Evolutionary conservation across 106 monocot species (phyloP).

Genomic region (Hemerocallis citrina): DNA sequence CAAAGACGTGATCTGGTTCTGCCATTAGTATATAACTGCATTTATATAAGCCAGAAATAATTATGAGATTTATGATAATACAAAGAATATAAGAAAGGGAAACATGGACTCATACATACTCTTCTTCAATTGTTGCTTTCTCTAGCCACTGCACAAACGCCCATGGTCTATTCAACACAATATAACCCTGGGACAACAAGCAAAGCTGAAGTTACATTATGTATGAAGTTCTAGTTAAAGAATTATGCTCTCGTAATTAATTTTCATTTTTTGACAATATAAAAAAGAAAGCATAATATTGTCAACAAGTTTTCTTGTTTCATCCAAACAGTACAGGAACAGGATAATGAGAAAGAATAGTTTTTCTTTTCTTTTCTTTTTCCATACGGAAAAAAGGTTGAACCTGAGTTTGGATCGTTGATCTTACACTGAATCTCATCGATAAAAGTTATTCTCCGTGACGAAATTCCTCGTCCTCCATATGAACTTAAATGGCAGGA

Average conservation of each 20-base stretch:
- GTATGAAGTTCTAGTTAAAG: background rate
- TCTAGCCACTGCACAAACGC: slow-evolving; percentile 94
- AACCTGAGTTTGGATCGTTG: background rate
- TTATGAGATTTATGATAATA: background rate
- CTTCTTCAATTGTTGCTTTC: slow-evolving; percentile 71
- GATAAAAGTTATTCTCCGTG: background rate
- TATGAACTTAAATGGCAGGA: background rate
- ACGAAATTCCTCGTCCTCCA: too few species aligned
- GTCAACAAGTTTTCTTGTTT: background rate
- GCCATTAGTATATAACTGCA: slow-evolving; percentile 85
- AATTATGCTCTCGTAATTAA: background rate
- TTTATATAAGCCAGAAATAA: slow-evolving; percentile 1
- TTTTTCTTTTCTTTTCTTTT: background rate
- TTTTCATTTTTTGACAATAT: background rate
- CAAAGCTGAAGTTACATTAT: background rate
- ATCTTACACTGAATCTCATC: background rate
- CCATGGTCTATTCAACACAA: slow-evolving; percentile 96
- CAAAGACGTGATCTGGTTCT: slow-evolving; percentile 88
- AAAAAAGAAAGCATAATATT: background rate
- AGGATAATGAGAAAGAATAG: too few species aligned
- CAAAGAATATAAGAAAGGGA: background rate
- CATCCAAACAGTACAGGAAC: background rate
- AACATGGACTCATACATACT: background rate
- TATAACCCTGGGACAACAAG: slow-evolving; percentile 55
- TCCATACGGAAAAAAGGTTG: background rate